These are phyloP conservation scores for Teunomyces panamensis DNA, from an alignment of 805 yeast genomes.

Conservation along the genomic window DNA sequence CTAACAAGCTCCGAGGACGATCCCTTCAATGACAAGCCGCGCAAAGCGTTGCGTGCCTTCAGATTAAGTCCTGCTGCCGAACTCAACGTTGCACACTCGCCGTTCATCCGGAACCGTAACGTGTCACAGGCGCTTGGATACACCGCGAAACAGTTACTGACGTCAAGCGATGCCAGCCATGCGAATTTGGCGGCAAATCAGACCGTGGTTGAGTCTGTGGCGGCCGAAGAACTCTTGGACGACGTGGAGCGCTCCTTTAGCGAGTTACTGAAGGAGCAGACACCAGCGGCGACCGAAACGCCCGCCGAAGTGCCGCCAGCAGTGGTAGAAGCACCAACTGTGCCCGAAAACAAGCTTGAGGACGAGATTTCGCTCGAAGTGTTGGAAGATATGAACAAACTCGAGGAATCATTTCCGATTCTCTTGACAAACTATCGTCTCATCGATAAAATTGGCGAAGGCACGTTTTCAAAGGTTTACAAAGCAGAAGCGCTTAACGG, in stretches of 20 bases:
- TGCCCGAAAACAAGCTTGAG: conserved; percentile 15
- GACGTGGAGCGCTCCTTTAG: neutral
- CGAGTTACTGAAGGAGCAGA: neutral
- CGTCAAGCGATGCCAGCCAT: neutral
- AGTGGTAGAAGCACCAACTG: neutral
- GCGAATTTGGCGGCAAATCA: neutral
- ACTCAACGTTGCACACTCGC: neutral
- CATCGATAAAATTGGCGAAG: conserved; percentile 63
- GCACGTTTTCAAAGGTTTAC: conserved; percentile 62
- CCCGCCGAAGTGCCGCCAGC: conserved; percentile 1
- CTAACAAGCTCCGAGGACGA: conserved; percentile 17
- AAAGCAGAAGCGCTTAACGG: conserved; percentile 54
- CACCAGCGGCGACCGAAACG: neutral
- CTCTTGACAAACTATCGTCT: conserved; percentile 48
- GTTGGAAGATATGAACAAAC: conserved; percentile 54
- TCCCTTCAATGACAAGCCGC: conserved; percentile 25
- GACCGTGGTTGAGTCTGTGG: conserved; percentile 3
- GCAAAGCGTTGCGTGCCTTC: conserved; percentile 4
- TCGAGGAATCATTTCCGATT: conserved; percentile 53
- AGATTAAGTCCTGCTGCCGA: neutral
- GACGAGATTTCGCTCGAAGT: conserved; percentile 53
- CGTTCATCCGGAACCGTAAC: conserved; percentile 17
- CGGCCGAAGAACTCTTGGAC: neutral
- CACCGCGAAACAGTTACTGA: neutral
- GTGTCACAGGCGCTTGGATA: conserved; percentile 9